Conservation (phyloP, 106 monocot genomes). For the Platanthera guangdongensis region DNA sequence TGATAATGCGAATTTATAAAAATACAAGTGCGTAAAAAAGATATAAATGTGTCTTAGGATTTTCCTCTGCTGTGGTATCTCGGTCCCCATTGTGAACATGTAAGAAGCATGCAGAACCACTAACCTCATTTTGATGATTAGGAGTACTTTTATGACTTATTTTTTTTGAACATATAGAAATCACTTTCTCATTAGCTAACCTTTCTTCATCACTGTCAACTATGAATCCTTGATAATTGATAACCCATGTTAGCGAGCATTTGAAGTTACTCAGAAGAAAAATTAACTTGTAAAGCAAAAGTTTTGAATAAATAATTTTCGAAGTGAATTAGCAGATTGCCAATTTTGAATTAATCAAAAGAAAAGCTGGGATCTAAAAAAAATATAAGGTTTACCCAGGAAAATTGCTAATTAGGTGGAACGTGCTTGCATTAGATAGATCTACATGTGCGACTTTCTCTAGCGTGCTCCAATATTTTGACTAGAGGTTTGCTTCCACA, state of each 20-base stretch:
- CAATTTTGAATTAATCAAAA: not conserved
- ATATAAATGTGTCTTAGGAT: no score
- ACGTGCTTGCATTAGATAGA: not conserved
- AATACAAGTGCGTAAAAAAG: no score
- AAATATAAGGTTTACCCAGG: not conserved
- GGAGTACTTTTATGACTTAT: no score
- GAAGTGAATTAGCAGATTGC: not conserved
- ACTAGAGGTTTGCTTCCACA: slow-evolving; percentile 62
- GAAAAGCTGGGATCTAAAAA: not conserved
- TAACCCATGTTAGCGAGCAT: not conserved
- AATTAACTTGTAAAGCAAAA: not conserved
- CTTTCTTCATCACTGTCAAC: not conserved
- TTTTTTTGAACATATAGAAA: no score
- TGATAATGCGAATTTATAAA: no score
- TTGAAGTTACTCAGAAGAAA: not conserved
- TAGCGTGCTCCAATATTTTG: slow-evolving; percentile 47
- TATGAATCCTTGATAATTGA: not conserved
- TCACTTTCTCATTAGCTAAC: no score
- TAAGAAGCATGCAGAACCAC: no score
- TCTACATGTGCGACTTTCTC: not conserved
- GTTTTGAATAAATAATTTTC: not conserved
- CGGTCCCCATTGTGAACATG: no score
- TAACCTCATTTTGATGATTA: no score
- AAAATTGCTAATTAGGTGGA: not conserved
- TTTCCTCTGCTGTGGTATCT: no score